phyloP scores from a whole-genome alignment of 257 asterid genomes.

The Henckelia pumila region DNA sequence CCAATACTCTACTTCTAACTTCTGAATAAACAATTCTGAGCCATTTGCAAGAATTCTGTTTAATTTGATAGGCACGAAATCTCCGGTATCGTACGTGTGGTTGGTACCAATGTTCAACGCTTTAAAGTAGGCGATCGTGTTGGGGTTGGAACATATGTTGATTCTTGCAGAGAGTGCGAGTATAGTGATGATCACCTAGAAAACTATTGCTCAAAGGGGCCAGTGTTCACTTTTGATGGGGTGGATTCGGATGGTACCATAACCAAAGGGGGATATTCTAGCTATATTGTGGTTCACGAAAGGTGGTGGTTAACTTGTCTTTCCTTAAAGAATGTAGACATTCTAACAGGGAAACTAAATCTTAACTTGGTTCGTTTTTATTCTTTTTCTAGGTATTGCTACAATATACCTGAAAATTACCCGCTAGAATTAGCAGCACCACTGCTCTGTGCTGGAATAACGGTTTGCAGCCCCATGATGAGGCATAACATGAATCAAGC shows the following conservation, averaged over 20 bases:
- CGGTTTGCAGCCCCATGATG: slow-evolving; percentile 85
- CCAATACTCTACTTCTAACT: background rate
- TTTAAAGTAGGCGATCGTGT: slow-evolving; percentile 73
- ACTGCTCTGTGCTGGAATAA: slow-evolving; percentile 90
- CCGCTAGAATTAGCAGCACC: slow-evolving; percentile 85
- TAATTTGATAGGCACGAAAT: slow-evolving; percentile 71
- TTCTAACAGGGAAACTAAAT: background rate
- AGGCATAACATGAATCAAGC: slow-evolving; percentile 80
- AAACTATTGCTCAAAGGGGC: slow-evolving; percentile 66
- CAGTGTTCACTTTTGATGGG: slow-evolving; percentile 57
- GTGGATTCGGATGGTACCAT: slow-evolving; percentile 78
- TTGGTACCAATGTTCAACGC: slow-evolving; percentile 56
- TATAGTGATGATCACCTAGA: slow-evolving; percentile 58
- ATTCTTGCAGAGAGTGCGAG: slow-evolving; percentile 89
- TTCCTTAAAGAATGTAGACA: background rate
- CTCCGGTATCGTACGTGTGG: slow-evolving; percentile 61
- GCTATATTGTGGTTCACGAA: slow-evolving; percentile 65
- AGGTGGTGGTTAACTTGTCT: slow-evolving; percentile 37
- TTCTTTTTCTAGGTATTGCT: slow-evolving; percentile 61
- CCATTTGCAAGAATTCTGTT: slow-evolving; percentile 4
- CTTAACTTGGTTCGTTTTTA: background rate
- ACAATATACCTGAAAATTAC: slow-evolving; percentile 60
- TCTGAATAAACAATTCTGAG: background rate
- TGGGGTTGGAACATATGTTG: slow-evolving; percentile 90
- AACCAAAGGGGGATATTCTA: slow-evolving; percentile 93